Evolutionary conservation across 2,329 filamentous ascomycete genomes (phyloP), one percentile per base, ranked within the genome.

Genomic region (Lachnellula arida): DNA sequence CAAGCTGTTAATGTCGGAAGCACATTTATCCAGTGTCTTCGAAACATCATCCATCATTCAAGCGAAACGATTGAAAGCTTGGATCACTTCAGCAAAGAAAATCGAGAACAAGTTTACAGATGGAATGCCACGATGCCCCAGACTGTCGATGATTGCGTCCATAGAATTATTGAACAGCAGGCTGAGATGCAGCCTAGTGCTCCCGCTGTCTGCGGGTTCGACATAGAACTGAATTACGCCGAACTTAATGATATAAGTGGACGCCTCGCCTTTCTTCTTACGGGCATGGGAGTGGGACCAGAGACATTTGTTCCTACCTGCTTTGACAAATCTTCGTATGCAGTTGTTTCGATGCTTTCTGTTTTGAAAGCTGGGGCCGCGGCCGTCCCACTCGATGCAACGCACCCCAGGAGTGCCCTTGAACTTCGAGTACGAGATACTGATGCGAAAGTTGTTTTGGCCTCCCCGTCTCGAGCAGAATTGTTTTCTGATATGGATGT

Each of bases 1-100:
- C 73, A 75, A 56, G 74, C 73, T n/a, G 46, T 48, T 5, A 74
- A 73, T 56, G 71, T 76, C 17, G 68, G 69, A 2, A 70, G 66
- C 40, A 72, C 70, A 0, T 75, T 75, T 46, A 57, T 72, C 5
- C 67, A 68, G 3, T 70, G 63, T 4, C 58, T 76, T 5, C 64
- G 72, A 28, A 71, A 69, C 34, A 72, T 55, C 35, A 42, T 51
- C 8, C 28, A 28, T 15, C 42, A 58, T 22, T 47, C 49, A 28
- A 42, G 47, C 19, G 34, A 43, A 19, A 39, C 22, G n/a, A 23
- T 61, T 34, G 50, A 46, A 47, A 34, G 46, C 8, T 23, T 51
- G 14, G 46, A 54, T 34, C 22, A 35, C 44, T 28, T 58, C 9
- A 37, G 46, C 37, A n/a, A 50, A 22, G 19, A 49, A n/a, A 51